These are phyloP conservation scores for Parachaetomium inaequale DNA, from an alignment of 495 filamentous ascomycete genomes.

Conservation along the genomic window DNA sequence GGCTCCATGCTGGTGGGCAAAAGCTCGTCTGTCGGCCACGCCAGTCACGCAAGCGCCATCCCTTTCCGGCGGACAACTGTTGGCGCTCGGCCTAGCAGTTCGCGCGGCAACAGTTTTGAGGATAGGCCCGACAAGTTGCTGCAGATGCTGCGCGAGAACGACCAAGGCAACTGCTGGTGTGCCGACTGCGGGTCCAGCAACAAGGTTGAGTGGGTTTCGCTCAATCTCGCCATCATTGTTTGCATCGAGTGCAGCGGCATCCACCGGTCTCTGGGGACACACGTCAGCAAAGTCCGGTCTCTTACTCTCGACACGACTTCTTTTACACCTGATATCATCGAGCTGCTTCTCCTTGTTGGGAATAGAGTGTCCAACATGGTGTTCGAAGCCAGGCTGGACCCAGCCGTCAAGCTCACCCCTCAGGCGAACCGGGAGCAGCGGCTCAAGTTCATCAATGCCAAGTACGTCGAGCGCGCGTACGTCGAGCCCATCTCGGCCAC, in stretches of 20 bases:
- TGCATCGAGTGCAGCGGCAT: slow-evolving; percentile 99
- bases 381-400: slow-evolving; percentile 85
- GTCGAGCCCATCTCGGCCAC: slow-evolving; percentile 75
- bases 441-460: slow-evolving; percentile 87
- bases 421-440: slow-evolving; percentile 83
- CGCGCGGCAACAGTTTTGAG: slow-evolving; percentile 69
- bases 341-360: slow-evolving; percentile 87
- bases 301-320: slow-evolving; percentile 92
- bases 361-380: slow-evolving; percentile 95
- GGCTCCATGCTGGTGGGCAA: slow-evolving; percentile 94
- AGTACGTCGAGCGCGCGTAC: slow-evolving; percentile 82
- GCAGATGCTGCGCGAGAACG: slow-evolving; percentile 81
- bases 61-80: slow-evolving; percentile 80
- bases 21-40: slow-evolving; percentile 68
- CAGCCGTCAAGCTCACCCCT: slow-evolving; percentile 62
- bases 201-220: slow-evolving; percentile 98
- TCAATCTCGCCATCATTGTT: slow-evolving; percentile 92
- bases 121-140: slow-evolving; percentile 75
- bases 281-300: slow-evolving; percentile 95
- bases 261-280: slow-evolving; percentile 92
- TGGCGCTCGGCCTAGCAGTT: slow-evolving; percentile 71
- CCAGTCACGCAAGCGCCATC: slow-evolving; percentile 49
- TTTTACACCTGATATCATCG: slow-evolving; percentile 93
- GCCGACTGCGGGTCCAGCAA: slow-evolving; percentile 88
- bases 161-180: slow-evolving; percentile 91